Percentiles rank a stretch among this genome's conserved stretches.
These are phyloP conservation scores for Clohesyomyces aquaticus DNA, from an alignment of 495 filamentous ascomycete species.

Conservation along the genomic window DNA sequence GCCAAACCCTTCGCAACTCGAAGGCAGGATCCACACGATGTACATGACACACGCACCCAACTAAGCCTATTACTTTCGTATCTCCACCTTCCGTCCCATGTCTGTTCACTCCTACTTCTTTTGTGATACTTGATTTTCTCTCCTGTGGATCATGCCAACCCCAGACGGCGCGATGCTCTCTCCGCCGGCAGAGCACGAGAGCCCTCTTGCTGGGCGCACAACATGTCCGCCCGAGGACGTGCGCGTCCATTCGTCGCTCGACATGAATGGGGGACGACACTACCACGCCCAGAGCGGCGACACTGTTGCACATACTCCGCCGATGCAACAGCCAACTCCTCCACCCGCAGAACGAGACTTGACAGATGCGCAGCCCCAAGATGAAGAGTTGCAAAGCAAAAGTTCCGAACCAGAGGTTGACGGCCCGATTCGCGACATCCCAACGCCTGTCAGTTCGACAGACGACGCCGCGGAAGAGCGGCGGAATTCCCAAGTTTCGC, in stretches of 20 bases:
- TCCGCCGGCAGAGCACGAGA: slow-evolving; percentile 51
- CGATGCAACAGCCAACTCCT: slow-evolving; percentile 41
- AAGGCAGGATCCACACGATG: slow-evolving; percentile 15
- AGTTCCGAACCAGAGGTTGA: slow-evolving; percentile 38
- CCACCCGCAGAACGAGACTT: slow-evolving; percentile 22
- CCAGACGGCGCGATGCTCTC: slow-evolving; percentile 56
- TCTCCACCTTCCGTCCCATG: slow-evolving; percentile 27
- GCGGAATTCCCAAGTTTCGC: slow-evolving; percentile 30
- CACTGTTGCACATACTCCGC: slow-evolving; percentile 11
- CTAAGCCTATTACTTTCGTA: slow-evolving; percentile 13
- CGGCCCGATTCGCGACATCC: slow-evolving; percentile 41
- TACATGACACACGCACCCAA: slow-evolving; percentile 5
- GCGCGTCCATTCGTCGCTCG: slow-evolving; percentile 27
- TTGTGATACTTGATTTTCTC: slow-evolving; percentile 33
- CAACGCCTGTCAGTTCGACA: slow-evolving; percentile 42
- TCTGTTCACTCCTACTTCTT: slow-evolving; percentile 31
- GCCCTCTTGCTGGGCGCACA: slow-evolving; percentile 55
- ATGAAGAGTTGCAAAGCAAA: slow-evolving; percentile 22
- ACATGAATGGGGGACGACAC: neutral
- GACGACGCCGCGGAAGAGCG: slow-evolving; percentile 41
- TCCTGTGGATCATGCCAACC: slow-evolving; percentile 60
- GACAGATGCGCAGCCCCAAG: slow-evolving; percentile 21
- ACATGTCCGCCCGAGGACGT: slow-evolving; percentile 62
- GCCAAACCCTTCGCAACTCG: slow-evolving; percentile 19
- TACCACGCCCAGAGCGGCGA: slow-evolving; percentile 4